Evolutionary conservation across 371 early-diverging fungal species (phyloP), one percentile per base, ranked within the genome.

Genomic region (Rhizopus arrhizus): DNA sequence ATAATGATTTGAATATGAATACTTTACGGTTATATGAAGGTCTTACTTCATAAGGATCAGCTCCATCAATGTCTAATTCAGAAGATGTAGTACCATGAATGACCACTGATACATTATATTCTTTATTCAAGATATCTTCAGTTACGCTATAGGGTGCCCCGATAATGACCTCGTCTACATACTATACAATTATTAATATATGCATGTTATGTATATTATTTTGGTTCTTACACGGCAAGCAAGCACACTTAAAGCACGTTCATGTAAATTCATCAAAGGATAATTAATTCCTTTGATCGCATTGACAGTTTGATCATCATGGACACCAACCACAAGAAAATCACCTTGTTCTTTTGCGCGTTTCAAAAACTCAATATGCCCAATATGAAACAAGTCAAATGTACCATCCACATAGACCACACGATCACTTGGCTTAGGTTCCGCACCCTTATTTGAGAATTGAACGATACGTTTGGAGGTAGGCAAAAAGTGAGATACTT

Each of bases 361-460:
- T 68, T 89, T 89, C 68, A 99, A 79, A 70, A 96, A 93, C 75
- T 93, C 92, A 69, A 94, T 91, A 74, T 99, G 98, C 33, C 99
- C 99, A 5, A 90, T 83, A 77, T 97, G 99, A 85, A 97, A 98
- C 61, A 98, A 72, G 70, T 98, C 99, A 78, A 95, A 98, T 11
- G 93, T 90, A 13, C 99, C 99, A 67, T 96, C 97, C 12, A 96
- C 93, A 74, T 97, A 98, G 32, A 97, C 91, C 4, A 95, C 82
- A 56, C 80, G 79, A 59, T 85, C 84, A 40, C 66, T 75, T 3
- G 69, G 66, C 65, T 83, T 78, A 10, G 94, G 94, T 60, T 93
- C 92, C 40, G 77, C 73, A 9, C 88, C 89, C 59, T 92, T 86
- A 29, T 48, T 48, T 10, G 94, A 91, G 69, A 95, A 95, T 66